These are phyloP conservation scores for Aspergillus aculeatus DNA, from an alignment of 2,329 filamentous ascomycete genomes.

Conservation along the genomic window DNA sequence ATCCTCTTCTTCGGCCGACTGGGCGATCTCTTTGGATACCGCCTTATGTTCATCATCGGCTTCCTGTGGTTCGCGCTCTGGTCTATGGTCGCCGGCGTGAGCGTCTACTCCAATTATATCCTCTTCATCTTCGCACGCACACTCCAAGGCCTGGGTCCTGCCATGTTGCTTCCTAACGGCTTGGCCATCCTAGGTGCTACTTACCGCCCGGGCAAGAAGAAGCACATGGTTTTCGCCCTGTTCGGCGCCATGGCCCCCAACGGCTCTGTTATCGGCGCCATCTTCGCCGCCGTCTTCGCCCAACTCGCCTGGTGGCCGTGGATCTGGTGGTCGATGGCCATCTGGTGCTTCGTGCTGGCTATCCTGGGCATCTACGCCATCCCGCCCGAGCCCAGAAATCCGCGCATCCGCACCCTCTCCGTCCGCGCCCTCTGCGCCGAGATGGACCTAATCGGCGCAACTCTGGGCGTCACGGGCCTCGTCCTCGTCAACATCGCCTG, in stretches of 20 bases:
- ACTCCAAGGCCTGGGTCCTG: slow-evolving; percentile 58
- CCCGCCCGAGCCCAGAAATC: slow-evolving; percentile 15
- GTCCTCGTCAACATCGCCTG: slow-evolving; percentile 66
- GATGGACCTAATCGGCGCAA: slow-evolving; percentile 43
- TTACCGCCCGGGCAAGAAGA: slow-evolving; percentile 57
- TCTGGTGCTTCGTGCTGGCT: slow-evolving; percentile 37
- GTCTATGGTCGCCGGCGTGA: slow-evolving; percentile 38
- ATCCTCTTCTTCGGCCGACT: slow-evolving; percentile 40
- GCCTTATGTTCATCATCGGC: slow-evolving; percentile 36
- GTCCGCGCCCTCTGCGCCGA: slow-evolving; percentile 17
- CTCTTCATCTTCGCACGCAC: slow-evolving; percentile 55
- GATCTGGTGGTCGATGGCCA: slow-evolving; percentile 48
- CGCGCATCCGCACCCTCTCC: background rate
- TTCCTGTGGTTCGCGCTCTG: slow-evolving; percentile 38
- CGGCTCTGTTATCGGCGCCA: slow-evolving; percentile 44
- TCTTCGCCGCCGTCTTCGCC: slow-evolving; percentile 43
- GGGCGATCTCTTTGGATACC: slow-evolving; percentile 41
- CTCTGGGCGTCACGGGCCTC: slow-evolving; percentile 54
- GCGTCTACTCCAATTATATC: slow-evolving; percentile 42
- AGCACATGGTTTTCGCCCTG: slow-evolving; percentile 59
- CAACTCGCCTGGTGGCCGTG: slow-evolving; percentile 54
- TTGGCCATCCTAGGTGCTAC: slow-evolving; percentile 61
- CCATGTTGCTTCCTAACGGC: slow-evolving; percentile 61
- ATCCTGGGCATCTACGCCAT: slow-evolving; percentile 37
- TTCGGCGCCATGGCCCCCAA: slow-evolving; percentile 52